These are phyloP conservation scores for Logfia minima DNA, from an alignment of 129 eudicot genomes.

Conservation along the genomic window DNA sequence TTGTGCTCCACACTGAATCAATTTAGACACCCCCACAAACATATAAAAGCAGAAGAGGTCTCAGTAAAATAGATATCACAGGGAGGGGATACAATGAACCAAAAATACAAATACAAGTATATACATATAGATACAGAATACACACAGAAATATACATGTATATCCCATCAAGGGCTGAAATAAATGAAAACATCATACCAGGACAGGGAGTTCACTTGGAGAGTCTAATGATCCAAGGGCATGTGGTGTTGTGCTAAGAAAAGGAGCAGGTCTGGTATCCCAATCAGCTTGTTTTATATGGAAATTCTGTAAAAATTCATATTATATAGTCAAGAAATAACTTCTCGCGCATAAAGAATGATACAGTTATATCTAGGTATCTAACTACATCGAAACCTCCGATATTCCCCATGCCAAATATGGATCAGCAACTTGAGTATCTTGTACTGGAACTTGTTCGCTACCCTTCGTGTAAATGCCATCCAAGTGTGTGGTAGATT, in stretches of 20 bases:
- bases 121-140: background rate
- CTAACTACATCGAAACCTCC: slow-evolving; percentile 37
- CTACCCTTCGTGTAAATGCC: slow-evolving; percentile 26
- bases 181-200: slow-evolving; percentile 32
- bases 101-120: background rate
- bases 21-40: background rate
- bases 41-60: no score
- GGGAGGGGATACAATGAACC: background rate
- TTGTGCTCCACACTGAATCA: slow-evolving; percentile 47
- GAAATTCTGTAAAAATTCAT: slow-evolving; percentile 36
- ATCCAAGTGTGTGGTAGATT: slow-evolving; percentile 31
- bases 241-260: slow-evolving; percentile 40
- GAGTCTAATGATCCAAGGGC: slow-evolving; percentile 25
- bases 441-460: slow-evolving; percentile 37
- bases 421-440: slow-evolving; percentile 34
- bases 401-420: slow-evolving; percentile 28
- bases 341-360: background rate
- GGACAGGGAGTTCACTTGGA: slow-evolving; percentile 26
- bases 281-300: slow-evolving; percentile 30
- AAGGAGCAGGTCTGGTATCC: slow-evolving; percentile 29
- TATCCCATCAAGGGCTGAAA: background rate
- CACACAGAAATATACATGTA: background rate
- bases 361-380: background rate
- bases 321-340: slow-evolving; percentile 9
- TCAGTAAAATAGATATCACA: background rate